Evolutionary conservation across 2,329 filamentous ascomycete genomes (phyloP), one percentile per base, ranked within the genome.

Genomic region (Colletotrichum sp.): DNA sequence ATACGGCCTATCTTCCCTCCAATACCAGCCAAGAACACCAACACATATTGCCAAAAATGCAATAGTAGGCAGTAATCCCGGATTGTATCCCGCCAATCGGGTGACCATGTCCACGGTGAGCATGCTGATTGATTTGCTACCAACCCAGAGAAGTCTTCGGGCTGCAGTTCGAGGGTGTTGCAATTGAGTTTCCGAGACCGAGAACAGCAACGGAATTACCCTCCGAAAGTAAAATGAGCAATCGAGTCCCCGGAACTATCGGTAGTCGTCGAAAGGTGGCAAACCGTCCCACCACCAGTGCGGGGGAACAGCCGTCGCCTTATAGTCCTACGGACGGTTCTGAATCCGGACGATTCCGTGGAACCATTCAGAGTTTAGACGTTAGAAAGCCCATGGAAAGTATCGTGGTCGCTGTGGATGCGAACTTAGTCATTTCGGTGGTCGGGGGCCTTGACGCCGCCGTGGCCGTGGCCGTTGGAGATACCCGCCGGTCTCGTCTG

Each of bases 1-100:
- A 24, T 66, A 66, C 6, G 69, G 61, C 24, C 38, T 71, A n/a
- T 71, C 69, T 18, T 71, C 69, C 6, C 69, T 61, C 43, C 28
- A 58, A 8, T 66, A 15, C 69, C 69, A 71, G 28, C 21, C 28
- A 9, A 71, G 32, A 28, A 58, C 6, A 24, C 15, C 21, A 1
- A 66, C 21, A 15, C 10, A 30, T 5, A 52, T 2, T 8, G 6
- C 43, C 3, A 52, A 24, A 24, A 52, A 21, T 8, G n/a, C n/a
- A 13, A 52, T 2, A 2, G 3, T 13, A 13, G 43, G 43, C 7
- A 52, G n/a, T 52, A 52, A 21, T 52, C 43, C 43, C 10, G 43
- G n/a, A 7, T 13, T 21, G 12, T 13, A 13, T 13, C 10, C 43
- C 43, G 43, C 43, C 43, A 52, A 24, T 52, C n/a, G n/a, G 10